Evolutionary conservation across 2,329 filamentous ascomycete genomes (phyloP).

Genomic region (Myriangium duriaei): DNA sequence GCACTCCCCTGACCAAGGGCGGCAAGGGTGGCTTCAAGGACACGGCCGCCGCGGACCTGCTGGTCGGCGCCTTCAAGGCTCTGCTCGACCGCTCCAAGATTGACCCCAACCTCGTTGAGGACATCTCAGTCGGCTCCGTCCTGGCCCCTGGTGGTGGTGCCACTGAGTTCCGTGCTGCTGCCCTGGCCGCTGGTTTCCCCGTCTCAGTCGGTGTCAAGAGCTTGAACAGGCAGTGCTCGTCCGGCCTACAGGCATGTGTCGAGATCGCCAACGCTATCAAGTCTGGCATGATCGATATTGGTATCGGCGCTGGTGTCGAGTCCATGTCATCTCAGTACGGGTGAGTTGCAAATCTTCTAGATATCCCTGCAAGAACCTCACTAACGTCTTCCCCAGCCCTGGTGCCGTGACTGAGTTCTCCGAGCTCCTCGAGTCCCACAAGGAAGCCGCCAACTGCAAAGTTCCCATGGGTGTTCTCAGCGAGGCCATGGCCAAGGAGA

Average conservation of each 20-base stretch:
- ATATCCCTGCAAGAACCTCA: background rate
- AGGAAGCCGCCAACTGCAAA: slow-evolving; percentile 87
- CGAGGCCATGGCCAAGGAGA: slow-evolving; percentile 87
- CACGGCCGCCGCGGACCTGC: slow-evolving; percentile 72
- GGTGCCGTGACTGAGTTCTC: slow-evolving; percentile 86
- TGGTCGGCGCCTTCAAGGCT: slow-evolving; percentile 69
- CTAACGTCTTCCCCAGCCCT: slow-evolving; percentile 39
- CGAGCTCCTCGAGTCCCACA: slow-evolving; percentile 68
- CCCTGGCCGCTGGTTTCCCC: slow-evolving; percentile 82
- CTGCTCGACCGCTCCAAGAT: slow-evolving; percentile 77
- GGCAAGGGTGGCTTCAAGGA: slow-evolving; percentile 95
- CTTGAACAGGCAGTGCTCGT: slow-evolving; percentile 90
- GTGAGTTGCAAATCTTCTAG: slow-evolving; percentile 33
- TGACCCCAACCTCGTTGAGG: slow-evolving; percentile 77
- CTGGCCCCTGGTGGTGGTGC: slow-evolving; percentile 87
- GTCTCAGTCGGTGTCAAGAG: slow-evolving; percentile 71
- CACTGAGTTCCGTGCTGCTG: slow-evolving; percentile 90
- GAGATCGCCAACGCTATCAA: slow-evolving; percentile 91
- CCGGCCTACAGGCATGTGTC: slow-evolving; percentile 80
- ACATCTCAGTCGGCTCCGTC: slow-evolving; percentile 83
- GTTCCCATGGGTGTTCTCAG: slow-evolving; percentile 92
- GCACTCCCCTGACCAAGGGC: slow-evolving; percentile 83
- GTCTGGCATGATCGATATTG: slow-evolving; percentile 86
- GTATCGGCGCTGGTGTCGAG: slow-evolving; percentile 89
- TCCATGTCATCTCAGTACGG: slow-evolving; percentile 92